These are phyloP conservation scores for Coniochaeta sp. DNA, from an alignment of 2,329 filamentous ascomycete genomes.

Conservation along the genomic window DNA sequence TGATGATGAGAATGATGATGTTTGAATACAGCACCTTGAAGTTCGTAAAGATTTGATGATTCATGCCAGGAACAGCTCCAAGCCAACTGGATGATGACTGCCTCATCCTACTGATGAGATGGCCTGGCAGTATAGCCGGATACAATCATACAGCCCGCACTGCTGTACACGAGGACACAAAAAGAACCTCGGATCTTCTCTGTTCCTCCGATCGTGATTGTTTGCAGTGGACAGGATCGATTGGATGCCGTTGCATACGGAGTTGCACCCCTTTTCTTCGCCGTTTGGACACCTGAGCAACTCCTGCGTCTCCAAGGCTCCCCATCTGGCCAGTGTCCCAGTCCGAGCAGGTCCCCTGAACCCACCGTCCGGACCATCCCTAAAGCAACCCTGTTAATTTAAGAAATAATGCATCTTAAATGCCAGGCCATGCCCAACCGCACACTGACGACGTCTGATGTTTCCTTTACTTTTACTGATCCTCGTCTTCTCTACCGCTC, in stretches of 20 bases:
- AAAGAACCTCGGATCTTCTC: background rate
- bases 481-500: background rate
- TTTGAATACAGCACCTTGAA: too few relatives aligned
- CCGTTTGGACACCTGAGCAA: background rate
- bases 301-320: background rate
- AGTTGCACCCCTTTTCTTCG: background rate
- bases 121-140: too few relatives aligned
- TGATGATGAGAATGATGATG: too few relatives aligned
- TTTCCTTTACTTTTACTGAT: too few relatives aligned
- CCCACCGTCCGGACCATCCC: conserved; percentile 1
- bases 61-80: background rate
- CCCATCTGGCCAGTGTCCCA: too few relatives aligned
- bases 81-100: too few relatives aligned
- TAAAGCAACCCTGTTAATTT: conserved; percentile 3
- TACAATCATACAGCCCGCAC: too few relatives aligned
- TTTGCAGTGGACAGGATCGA: background rate
- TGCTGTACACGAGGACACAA: too few relatives aligned
- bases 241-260: background rate
- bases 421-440: background rate
- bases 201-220: background rate
- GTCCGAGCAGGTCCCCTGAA: background rate
- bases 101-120: too few relatives aligned
- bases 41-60: too few relatives aligned
- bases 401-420: conserved; percentile 1
- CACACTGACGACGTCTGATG: background rate